Conservation (phyloP, 768 basidiomycete genomes). For the Leucogyrophana mollusca region DNA sequence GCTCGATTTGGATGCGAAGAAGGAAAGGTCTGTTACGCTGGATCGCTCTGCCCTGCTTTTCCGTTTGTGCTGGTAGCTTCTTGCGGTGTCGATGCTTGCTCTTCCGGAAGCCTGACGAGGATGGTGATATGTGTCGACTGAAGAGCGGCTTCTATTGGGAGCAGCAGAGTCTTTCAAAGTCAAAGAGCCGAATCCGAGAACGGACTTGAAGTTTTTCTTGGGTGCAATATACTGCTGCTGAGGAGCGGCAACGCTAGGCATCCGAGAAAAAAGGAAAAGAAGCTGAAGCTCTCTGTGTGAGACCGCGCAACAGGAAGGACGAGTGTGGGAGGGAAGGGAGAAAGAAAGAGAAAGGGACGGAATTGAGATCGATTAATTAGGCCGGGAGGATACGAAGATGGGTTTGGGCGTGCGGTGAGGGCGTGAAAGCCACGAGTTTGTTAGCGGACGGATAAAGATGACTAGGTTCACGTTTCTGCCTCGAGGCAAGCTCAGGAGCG, state of each 20-base stretch:
- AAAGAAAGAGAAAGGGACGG: constrained; percentile 25
- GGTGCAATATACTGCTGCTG: constrained; percentile 30
- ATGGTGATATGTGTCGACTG: constrained; percentile 21
- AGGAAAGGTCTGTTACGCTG: constrained; percentile 40
- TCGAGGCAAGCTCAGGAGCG: constrained; percentile 1
- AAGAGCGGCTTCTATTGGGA: constrained; percentile 26
- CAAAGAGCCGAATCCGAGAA: constrained; percentile 41
- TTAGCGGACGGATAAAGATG: constrained; percentile 3
- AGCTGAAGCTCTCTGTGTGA: constrained; percentile 1
- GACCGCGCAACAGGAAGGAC: constrained; percentile 25
- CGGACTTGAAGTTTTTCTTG: constrained; percentile 48
- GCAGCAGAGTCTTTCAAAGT: constrained; percentile 34
- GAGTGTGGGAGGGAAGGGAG: constrained; percentile 19
- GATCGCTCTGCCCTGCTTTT: constrained; percentile 36
- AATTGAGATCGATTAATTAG: constrained; percentile 27
- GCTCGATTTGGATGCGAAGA: constrained; percentile 38
- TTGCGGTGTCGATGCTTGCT: constrained; percentile 44
- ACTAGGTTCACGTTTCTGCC: not conserved
- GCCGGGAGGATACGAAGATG: constrained; percentile 24
- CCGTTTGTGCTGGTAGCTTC: constrained; percentile 33
- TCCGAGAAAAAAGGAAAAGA: constrained; percentile 30
- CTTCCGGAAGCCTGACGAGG: constrained; percentile 32
- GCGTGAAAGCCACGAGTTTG: constrained; percentile 33
- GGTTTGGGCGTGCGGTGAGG: constrained; percentile 31
- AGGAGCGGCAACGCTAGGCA: constrained; percentile 41